Conservation (phyloP, 495 filamentous ascomycete species). For the Apodospora peruviana region DNA sequence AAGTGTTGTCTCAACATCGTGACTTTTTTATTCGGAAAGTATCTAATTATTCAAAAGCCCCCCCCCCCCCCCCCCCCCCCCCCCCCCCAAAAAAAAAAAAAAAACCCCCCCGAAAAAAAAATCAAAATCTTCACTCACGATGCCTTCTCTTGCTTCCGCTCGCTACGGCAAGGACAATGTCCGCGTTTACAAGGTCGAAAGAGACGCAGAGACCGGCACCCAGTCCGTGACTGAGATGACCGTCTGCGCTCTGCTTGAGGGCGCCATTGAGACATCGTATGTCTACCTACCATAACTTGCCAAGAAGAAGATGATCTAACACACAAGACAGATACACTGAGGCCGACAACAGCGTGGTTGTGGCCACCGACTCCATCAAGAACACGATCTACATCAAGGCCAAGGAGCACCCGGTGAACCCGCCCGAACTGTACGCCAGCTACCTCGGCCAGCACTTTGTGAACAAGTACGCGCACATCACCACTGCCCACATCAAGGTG, state of each 20-base stretch:
- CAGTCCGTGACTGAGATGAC: conserved; percentile 95
- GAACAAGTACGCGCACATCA: conserved; percentile 81
- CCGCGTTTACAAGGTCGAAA: conserved; percentile 89
- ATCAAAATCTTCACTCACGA: too few species aligned
- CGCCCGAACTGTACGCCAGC: conserved; percentile 87
- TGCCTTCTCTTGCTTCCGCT: conserved; percentile 63
- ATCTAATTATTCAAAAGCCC: too few species aligned
- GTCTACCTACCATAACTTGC: conserved; percentile 23
- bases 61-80: too few species aligned
- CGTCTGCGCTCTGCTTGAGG: conserved; percentile 82
- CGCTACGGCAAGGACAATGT: conserved; percentile 97
- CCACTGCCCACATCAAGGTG: conserved; percentile 71
- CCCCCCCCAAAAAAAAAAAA: too few species aligned
- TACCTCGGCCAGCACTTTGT: conserved; percentile 84
- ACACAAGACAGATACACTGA: conserved; percentile 63
- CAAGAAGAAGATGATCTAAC: conserved; percentile 7
- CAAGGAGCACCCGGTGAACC: conserved; percentile 87
- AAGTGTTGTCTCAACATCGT: too few species aligned
- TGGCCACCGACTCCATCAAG: conserved; percentile 97
- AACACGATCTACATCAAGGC: conserved; percentile 93
- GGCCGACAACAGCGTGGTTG: conserved; percentile 92
- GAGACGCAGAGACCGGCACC: conserved; percentile 63
- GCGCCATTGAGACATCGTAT: conserved; percentile 83
- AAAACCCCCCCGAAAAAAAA: too few species aligned
- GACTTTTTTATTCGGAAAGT: too few species aligned